A percentile compares a stretch with the other conserved stretches of the same genome.
phyloP scores from a whole-genome alignment of 2,329 filamentous ascomycete species.

The Aspergillus candidus region DNA sequence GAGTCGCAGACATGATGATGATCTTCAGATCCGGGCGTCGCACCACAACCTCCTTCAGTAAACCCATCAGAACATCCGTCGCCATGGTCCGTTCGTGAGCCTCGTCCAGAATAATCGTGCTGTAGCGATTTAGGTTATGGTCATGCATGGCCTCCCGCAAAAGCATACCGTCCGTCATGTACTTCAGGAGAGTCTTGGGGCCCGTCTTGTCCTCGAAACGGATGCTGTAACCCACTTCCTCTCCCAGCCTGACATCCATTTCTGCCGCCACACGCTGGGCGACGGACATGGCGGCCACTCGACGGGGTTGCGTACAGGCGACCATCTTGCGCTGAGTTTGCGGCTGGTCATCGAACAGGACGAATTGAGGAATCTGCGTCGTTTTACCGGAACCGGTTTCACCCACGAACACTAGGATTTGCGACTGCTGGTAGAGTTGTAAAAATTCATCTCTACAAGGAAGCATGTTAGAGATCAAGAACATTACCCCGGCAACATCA shows the following conservation, averaged over 20 bases:
- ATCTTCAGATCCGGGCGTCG: constrained; percentile 89
- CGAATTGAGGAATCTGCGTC: constrained; percentile 97
- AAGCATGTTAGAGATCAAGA: neutral
- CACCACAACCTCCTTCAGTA: constrained; percentile 81
- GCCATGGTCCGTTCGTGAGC: constrained; percentile 96
- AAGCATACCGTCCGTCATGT: constrained; percentile 99
- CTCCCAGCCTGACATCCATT: constrained; percentile 85
- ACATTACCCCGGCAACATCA: neutral
- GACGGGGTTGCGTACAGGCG: constrained; percentile 93
- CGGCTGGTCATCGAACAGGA: constrained; percentile 92
- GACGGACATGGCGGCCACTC: constrained; percentile 97
- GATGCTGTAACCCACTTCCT: constrained; percentile 97
- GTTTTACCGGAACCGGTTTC: constrained; percentile 99
- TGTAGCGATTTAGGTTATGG: constrained; percentile 83
- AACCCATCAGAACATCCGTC: constrained; percentile 94
- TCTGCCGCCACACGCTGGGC: constrained; percentile 96
- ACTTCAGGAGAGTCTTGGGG: constrained; percentile 87
- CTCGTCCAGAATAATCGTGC: constrained; percentile 96
- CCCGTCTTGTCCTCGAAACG: constrained; percentile 95
- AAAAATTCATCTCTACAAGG: constrained; percentile 74
- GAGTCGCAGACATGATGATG: constrained; percentile 96
- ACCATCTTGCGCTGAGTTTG: constrained; percentile 82
- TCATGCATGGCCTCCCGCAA: constrained; percentile 95
- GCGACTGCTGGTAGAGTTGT: constrained; percentile 81
- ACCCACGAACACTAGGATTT: constrained; percentile 97